Evolutionary conservation across 2,329 filamentous ascomycete species (phyloP).

Genomic region (Helotiales sp.): DNA sequence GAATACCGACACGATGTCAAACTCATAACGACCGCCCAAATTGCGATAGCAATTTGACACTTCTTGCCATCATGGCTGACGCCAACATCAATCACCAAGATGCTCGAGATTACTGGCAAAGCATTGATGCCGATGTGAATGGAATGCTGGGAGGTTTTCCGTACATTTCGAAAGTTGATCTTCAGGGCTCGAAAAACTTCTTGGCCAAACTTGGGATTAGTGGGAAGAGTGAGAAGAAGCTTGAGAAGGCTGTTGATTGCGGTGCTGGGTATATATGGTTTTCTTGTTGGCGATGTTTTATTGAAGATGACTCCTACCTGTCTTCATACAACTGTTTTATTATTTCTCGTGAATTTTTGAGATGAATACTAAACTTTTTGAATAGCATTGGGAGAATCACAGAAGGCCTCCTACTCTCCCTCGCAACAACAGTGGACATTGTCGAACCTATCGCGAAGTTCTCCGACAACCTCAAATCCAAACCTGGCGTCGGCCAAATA

Average conservation of each 20-base stretch:
- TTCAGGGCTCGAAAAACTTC: constrained; percentile 70
- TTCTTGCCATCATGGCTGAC: constrained; percentile 25
- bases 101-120: constrained; percentile 48
- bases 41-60: not conserved
- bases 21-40: not conserved
- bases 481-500: constrained; percentile 60
- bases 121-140: constrained; percentile 54
- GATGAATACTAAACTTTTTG: not conserved
- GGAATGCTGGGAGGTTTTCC: constrained; percentile 81
- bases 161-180: constrained; percentile 67
- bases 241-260: constrained; percentile 39
- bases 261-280: constrained; percentile 38
- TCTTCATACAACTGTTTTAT: not conserved
- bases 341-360: not conserved
- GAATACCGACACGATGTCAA: not conserved
- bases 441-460: constrained; percentile 86
- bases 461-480: constrained; percentile 59
- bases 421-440: constrained; percentile 74
- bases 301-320: not conserved
- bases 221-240: constrained; percentile 33
- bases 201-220: constrained; percentile 61
- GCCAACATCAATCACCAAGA: constrained; percentile 33
- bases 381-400: constrained; percentile 80
- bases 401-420: constrained; percentile 68
- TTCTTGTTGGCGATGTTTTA: not conserved